These are phyloP conservation scores for Escovopsis weberi DNA, from an alignment of 2,329 filamentous ascomycete species.

Conservation along the genomic window DNA sequence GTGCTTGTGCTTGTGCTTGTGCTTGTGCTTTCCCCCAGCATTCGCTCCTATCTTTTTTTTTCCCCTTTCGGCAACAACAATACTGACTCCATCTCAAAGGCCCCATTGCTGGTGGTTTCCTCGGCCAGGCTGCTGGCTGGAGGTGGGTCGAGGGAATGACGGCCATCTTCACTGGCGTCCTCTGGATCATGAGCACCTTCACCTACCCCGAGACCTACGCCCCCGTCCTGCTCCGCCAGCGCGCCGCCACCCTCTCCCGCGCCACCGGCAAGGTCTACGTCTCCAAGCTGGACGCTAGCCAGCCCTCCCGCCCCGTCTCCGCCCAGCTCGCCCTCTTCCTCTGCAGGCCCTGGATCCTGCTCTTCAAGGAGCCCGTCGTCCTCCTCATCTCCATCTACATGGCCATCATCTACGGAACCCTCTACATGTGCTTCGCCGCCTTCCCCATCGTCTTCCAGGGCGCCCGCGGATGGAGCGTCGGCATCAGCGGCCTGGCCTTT, in stretches of 20 bases:
- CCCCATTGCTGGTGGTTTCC: conserved; percentile 48
- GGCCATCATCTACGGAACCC: conserved; percentile 40
- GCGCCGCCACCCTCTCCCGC: conserved; percentile 35
- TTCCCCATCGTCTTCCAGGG: conserved; percentile 49
- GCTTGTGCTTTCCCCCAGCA: too few relatives aligned
- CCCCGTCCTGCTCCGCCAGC: conserved; percentile 38
- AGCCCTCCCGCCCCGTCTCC: conserved; percentile 26
- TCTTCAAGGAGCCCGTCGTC: conserved; percentile 54
- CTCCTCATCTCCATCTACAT: conserved; percentile 49
- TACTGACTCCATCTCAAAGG: conserved; percentile 16
- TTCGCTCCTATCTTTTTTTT: too few relatives aligned
- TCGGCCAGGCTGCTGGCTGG: conserved; percentile 46
- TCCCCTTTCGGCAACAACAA: too few relatives aligned
- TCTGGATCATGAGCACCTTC: conserved; percentile 39
- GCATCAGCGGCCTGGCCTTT: conserved; percentile 46
- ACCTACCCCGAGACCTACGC: conserved; percentile 46
- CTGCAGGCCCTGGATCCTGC: conserved; percentile 47
- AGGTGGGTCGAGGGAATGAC: conserved; percentile 50
- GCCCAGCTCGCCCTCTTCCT: conserved; percentile 41
- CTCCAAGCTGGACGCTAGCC: conserved; percentile 30
- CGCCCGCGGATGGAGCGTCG: conserved; percentile 40
- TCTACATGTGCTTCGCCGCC: conserved; percentile 40
- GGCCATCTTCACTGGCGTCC: conserved; percentile 42
- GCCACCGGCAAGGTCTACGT: conserved; percentile 41
- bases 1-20: too few relatives aligned